Percentiles rank a stretch among this genome's conserved stretches.
Conservation (phyloP, 2,329 filamentous ascomycete genomes). For the Sporothrix dimorphospora region DNA sequence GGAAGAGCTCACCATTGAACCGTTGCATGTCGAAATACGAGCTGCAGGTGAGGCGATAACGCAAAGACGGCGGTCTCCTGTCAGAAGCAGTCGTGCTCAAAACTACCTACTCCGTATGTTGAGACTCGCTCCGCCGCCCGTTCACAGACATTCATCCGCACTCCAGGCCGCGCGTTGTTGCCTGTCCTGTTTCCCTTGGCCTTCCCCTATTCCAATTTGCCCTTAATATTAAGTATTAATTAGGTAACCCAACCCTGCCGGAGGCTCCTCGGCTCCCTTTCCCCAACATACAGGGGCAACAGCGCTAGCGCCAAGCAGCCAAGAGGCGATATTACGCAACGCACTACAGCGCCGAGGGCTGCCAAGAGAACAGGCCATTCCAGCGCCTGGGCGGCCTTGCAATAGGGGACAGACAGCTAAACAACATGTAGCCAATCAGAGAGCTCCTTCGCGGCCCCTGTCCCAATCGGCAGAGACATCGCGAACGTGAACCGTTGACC, state of each 20-base stretch:
- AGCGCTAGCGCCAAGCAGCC: slow-evolving; percentile 6
- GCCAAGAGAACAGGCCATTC: neutral
- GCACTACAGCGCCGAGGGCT: neutral
- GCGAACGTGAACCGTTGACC: neutral
- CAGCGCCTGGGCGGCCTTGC: neutral
- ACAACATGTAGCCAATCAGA: neutral
- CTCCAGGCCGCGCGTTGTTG: neutral
- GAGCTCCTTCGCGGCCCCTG: neutral
- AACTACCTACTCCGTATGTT: too few species aligned
- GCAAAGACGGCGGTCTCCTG: neutral
- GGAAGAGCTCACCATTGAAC: neutral
- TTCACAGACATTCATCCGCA: neutral
- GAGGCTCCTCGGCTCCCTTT: neutral
- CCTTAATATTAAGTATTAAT: neutral
- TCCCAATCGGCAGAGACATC: neutral
- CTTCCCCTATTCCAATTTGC: neutral
- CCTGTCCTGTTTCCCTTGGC: neutral
- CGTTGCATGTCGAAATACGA: slow-evolving; percentile 22
- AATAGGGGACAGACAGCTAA: neutral
- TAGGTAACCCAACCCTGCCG: neutral
- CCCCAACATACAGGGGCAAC: neutral
- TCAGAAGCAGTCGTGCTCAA: too few species aligned
- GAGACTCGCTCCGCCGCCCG: neutral
- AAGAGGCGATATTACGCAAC: slow-evolving; percentile 6
- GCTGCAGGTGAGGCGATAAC: slow-evolving; percentile 8